Evolutionary conservation across 768 basidiomycete genomes (phyloP).

Genomic region (Rhizopogon sp.): DNA sequence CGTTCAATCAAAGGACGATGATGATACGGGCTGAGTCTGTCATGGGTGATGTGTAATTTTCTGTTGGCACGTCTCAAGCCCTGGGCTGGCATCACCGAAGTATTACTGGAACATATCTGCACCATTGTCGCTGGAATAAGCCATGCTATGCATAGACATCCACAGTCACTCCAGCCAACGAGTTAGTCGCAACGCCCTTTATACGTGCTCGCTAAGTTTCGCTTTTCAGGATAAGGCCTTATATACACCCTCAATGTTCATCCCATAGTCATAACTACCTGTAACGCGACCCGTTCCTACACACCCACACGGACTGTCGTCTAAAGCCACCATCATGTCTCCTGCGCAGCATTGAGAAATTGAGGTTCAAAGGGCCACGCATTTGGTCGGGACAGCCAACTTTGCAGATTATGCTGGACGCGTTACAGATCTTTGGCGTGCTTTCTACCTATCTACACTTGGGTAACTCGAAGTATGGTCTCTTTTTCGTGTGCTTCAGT

Average conservation of each 20-base stretch:
- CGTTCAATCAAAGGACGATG: background rate
- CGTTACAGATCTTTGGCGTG: background rate
- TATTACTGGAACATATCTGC: no score
- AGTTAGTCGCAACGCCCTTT: background rate
- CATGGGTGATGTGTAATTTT: no score
- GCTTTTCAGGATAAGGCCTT: background rate
- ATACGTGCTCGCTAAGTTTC: background rate
- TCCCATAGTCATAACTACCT: background rate
- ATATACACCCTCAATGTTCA: background rate
- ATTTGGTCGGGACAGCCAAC: background rate
- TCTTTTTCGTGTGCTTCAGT: background rate
- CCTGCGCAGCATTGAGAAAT: no score
- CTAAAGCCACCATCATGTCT: background rate
- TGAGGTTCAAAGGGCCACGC: background rate
- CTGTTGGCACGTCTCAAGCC: background rate
- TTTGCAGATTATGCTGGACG: background rate
- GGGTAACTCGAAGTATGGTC: no score
- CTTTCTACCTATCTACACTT: background rate
- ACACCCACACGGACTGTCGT: background rate
- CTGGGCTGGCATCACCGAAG: no score
- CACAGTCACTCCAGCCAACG: background rate
- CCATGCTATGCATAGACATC: background rate
- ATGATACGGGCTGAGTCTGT: no score
- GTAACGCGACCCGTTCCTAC: background rate
- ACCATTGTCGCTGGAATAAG: background rate